These are phyloP conservation scores for Bocquillonia castaneifolia DNA, from an alignment of 441 rosid genomes.

Conservation along the genomic window DNA sequence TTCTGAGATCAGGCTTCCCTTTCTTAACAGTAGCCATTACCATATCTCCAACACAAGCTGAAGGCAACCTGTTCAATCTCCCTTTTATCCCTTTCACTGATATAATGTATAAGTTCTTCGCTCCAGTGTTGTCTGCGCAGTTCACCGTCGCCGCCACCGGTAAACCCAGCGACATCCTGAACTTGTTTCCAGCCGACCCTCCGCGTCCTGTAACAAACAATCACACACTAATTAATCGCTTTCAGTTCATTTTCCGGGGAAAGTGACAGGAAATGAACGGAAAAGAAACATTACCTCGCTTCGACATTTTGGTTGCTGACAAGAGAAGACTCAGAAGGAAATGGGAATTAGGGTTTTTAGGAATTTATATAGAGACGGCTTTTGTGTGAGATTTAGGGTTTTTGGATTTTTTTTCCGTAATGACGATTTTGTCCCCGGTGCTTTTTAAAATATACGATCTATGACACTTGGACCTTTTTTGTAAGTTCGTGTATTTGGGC, in stretches of 20 bases:
- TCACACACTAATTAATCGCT: too few relatives aligned
- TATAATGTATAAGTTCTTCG: conserved; percentile 76
- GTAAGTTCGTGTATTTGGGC: too few relatives aligned
- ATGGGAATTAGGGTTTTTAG: conserved; percentile 3
- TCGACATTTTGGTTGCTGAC: conserved; percentile 51
- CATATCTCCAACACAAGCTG: conserved; percentile 78
- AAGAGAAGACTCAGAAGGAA: conserved; percentile 4
- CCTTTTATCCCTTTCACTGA: conserved; percentile 86
- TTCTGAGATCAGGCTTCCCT: conserved; percentile 73
- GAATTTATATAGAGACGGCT: conserved; percentile 17
- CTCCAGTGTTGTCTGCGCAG: conserved; percentile 92
- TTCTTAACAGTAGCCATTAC: conserved; percentile 84
- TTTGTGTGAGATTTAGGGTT: too few relatives aligned
- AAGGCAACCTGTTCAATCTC: conserved; percentile 59
- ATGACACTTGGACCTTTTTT: too few relatives aligned
- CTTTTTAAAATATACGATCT: neutral
- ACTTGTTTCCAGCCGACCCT: conserved; percentile 88
- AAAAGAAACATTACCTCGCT: conserved; percentile 42
- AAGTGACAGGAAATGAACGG: neutral
- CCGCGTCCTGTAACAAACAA: conserved; percentile 64
- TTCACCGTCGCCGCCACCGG: conserved; percentile 95
- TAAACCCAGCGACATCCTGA: conserved; percentile 95
- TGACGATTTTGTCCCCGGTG: conserved; percentile 5
- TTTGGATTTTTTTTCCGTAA: neutral
- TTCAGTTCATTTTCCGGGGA: neutral